Base-by-base conservation (phyloP, 2,329 filamentous ascomycete species). In the Bipolaris zeicola region DNA sequence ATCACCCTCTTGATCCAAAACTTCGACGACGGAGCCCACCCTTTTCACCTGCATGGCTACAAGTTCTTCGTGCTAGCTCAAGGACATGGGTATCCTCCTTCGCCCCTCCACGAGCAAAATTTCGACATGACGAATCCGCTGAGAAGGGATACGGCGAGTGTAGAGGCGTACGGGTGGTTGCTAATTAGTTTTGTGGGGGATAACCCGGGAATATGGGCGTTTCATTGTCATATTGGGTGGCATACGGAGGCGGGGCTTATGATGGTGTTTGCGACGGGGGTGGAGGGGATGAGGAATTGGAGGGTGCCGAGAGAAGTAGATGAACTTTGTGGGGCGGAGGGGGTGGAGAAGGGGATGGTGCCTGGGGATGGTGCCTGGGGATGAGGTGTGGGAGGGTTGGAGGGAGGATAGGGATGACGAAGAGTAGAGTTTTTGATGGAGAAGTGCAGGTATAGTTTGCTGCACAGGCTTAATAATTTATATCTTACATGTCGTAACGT, bases 191-290 rank as follows among this genome's bases (percentile, higher is more conserved):
- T 82, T 60, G 63, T 75, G 55, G 85, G 87, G 1, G 82, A 90
- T 67, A 90, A 90, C 63, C 86, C 88, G 10, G 87, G 87, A 62
- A 67, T 73, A 57, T 78, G 80, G 80, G 66, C 80, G 13, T 81
- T 92, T 78, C 90, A 92, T 76, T 93, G 90, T 75, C 90, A 94
- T 71, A 88, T 93, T 50, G 89, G 91, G 69, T 94, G 72, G 76
- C 73, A 76, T 55, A 61, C 58, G 11, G 55, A 57, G 50, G 55
- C 70, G 2, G 73, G 73, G 14, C 47, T 76, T 50, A 56, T 82
- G 31, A 87, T 88, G 85, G 83, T 86, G 69, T 80, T 88, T 51
- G 63, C 85, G 26, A 81, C 79, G 6, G 74, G 80, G 28, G 73
- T 78, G 10, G 81, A 85, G 42, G 72, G 74, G 37, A 70, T 87